Base-by-base conservation (phyloP, 164 flowering plant species). In the Aristolochia contorta region DNA sequence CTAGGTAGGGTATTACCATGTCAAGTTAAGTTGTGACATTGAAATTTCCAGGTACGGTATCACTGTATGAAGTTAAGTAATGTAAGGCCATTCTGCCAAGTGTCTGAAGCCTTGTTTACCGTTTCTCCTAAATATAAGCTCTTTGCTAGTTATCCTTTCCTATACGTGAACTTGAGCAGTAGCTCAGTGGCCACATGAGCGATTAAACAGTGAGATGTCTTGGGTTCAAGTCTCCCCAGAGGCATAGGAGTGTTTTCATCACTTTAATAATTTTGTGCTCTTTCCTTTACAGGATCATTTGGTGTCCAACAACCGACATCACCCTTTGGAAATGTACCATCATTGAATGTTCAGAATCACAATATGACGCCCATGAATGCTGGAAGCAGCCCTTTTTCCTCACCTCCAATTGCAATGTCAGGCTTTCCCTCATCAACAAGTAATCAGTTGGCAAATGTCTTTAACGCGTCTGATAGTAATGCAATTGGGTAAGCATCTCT, bases 261-360 rank as follows among this genome's bases (percentile, higher is more conserved):
- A n/a, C n/a, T n/a, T n/a, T n/a, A n/a, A n/a, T n/a, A n/a, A n/a
- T n/a, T n/a, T n/a, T 37, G 12, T 3, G 43, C 56, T 53, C 23
- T 23, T 23, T 22, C 43, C 23, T 53, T 6, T 67, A 54, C 64
- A 76, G 74, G 69, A 57, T 41, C 56, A 12, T 65, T 69, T 22
- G 73, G 76, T 20, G 47, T 46, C 60, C 75, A 73, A 61, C 59
- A 53, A 45, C 66, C 74, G 43, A 12, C 50, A 19, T 80, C 64
- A 67, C 19, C 79, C 60, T 24, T 48, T 58, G 80, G 73, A 67
- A 72, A 57, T 47, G 24, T 67, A 13, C 69, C 63, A 48, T 43
- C 60, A 23, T 57, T 71, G 33, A 73, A 60, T 51, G 13, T 54
- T 25, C 19, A 70, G 61, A 72, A 58, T 63, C 58, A 73, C 37